phyloP scores from a whole-genome alignment of 495 filamentous ascomycete genomes.

The Hypoxylon fuscum region DNA sequence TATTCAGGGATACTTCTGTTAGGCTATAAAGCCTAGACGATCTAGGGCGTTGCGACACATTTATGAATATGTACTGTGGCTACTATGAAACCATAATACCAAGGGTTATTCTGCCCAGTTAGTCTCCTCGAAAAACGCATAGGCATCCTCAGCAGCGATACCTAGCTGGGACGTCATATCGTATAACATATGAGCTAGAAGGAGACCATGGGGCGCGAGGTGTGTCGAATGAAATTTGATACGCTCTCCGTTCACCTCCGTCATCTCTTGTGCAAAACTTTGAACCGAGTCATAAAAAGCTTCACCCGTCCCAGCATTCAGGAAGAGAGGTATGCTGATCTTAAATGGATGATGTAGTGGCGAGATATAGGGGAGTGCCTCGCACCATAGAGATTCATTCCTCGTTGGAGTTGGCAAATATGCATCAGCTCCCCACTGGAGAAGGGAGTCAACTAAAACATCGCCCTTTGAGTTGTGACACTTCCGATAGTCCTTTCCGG shows the following conservation, averaged over 20 bases:
- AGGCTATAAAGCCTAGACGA: no score
- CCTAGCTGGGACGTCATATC: no score
- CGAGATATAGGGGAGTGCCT: neutral
- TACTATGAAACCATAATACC: no score
- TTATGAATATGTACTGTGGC: no score
- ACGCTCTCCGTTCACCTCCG: neutral
- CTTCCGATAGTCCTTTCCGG: neutral
- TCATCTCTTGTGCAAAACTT: constrained; percentile 7
- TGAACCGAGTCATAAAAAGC: neutral
- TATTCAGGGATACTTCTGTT: no score
- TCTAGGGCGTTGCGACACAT: no score
- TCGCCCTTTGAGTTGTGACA: neutral
- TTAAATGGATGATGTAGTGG: constrained; percentile 12
- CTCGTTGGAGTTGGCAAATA: constrained; percentile 6
- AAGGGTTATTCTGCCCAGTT: no score
- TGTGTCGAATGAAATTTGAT: neutral
- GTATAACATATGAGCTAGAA: no score
- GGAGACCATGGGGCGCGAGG: constrained; percentile 1
- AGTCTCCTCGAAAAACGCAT: no score
- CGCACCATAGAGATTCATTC: neutral
- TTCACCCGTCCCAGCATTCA: constrained; percentile 1
- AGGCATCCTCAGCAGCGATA: no score
- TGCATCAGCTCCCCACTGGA: constrained; percentile 10
- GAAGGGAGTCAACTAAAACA: neutral
- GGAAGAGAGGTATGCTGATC: constrained; percentile 1